phyloP scores from a whole-genome alignment of 257 asterid species.

The Nicotiana knightiana region DNA sequence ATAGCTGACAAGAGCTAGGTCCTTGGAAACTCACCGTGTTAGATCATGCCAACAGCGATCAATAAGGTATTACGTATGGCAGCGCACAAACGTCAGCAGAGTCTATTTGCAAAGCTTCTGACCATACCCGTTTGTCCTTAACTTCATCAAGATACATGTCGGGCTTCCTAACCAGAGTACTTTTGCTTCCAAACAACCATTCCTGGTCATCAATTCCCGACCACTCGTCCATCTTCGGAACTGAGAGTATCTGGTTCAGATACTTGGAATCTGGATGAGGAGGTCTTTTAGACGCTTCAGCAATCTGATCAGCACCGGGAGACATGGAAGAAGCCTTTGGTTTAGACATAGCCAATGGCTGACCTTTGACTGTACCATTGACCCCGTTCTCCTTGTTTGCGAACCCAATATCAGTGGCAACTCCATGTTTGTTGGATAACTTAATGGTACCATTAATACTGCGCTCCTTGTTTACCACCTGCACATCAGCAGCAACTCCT shows the following conservation, averaged over 20 bases:
- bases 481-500: conserved; percentile 18
- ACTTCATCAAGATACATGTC: not conserved
- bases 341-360: conserved; percentile 24
- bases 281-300: conserved; percentile 18
- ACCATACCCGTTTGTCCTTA: conserved; percentile 44
- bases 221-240: conserved; percentile 12
- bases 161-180: not conserved
- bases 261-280: conserved; percentile 19
- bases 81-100: conserved; percentile 57
- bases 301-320: conserved; percentile 22
- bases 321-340: conserved; percentile 25
- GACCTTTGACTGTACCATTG: conserved; percentile 47
- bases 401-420: conserved; percentile 20
- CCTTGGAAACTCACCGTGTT: conserved; percentile 4
- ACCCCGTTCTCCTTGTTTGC: conserved; percentile 20
- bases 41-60: conserved; percentile 20
- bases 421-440: conserved; percentile 21
- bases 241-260: conserved; percentile 17
- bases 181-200: conserved; percentile 13
- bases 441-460: conserved; percentile 38
- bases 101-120: conserved; percentile 51
- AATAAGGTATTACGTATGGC: conserved; percentile 79
- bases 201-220: conserved; percentile 6
- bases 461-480: conserved; percentile 20
- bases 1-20: not conserved